A percentile compares a stretch with the other conserved stretches of the same genome.
These are phyloP conservation scores for thale cress (Arabidopsis thaliana) DNA, from an alignment of 345 rosid species.

Conservation along the genomic window TAIR10.1 NC_003070.9:866001-866500, in stretches of 20 bases:
- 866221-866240: constrained; percentile 36
- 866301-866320: constrained; percentile 37
- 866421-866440: constrained; percentile 45
- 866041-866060: background rate
- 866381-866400: constrained; percentile 15
- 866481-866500: constrained; percentile 40
- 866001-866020: background rate
- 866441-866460: constrained; percentile 49
- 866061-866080: constrained; percentile 18
- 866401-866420: constrained; percentile 45
- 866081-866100: constrained; percentile 17
- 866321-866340: constrained; percentile 39
- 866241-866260: constrained; percentile 32
- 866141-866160: constrained; percentile 23
- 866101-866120: constrained; percentile 23
- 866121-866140: constrained; percentile 34
- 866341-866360: constrained; percentile 31
- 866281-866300: constrained; percentile 33
- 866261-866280: constrained; percentile 32
- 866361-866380: constrained; percentile 29
- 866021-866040: background rate
- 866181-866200: constrained; percentile 20
- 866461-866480: constrained; percentile 50
- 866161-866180: constrained; percentile 12
- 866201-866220: background rate